Evolutionary conservation across 1,284 basidiomycete species (phyloP).

Genomic region (Erythrobasidium hasegawianum): DNA sequence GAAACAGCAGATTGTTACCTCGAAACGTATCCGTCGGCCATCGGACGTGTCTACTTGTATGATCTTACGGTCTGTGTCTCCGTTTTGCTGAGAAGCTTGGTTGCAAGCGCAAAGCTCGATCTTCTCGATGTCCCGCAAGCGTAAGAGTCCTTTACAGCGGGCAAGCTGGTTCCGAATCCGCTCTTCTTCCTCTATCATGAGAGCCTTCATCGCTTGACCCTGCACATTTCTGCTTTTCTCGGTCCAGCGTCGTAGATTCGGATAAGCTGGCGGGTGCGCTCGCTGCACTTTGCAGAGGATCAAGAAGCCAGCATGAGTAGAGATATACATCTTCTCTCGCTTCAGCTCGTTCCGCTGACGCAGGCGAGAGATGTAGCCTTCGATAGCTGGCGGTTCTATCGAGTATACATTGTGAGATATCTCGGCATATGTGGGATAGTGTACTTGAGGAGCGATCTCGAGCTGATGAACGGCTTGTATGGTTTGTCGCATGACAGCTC

Average conservation of each 20-base stretch:
- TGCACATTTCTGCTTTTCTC: not conserved
- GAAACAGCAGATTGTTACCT: slow-evolving; percentile 25
- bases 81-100: not conserved
- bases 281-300: slow-evolving; percentile 11
- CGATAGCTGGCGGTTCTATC: slow-evolving; percentile 41
- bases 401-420: slow-evolving; percentile 28
- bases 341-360: slow-evolving; percentile 26
- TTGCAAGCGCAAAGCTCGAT: slow-evolving; percentile 36
- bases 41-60: slow-evolving; percentile 13
- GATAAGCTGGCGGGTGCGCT: slow-evolving; percentile 11
- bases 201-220: slow-evolving; percentile 7
- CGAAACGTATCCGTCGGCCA: slow-evolving; percentile 32
- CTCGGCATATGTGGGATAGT: slow-evolving; percentile 40
- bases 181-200: not conserved
- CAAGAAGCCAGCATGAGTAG: not conserved
- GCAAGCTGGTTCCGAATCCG: slow-evolving; percentile 9
- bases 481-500: slow-evolving; percentile 28
- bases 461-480: slow-evolving; percentile 10
- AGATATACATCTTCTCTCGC: slow-evolving; percentile 18
- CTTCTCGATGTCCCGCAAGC: slow-evolving; percentile 37
- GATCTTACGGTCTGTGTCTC: not conserved
- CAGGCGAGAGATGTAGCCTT: slow-evolving; percentile 40
- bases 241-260: not conserved
- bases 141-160: slow-evolving; percentile 33
- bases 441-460: slow-evolving; percentile 25